Evolutionary conservation across 176 grass and related monocot species (phyloP).

Genomic region (Cocos nucifera): DNA sequence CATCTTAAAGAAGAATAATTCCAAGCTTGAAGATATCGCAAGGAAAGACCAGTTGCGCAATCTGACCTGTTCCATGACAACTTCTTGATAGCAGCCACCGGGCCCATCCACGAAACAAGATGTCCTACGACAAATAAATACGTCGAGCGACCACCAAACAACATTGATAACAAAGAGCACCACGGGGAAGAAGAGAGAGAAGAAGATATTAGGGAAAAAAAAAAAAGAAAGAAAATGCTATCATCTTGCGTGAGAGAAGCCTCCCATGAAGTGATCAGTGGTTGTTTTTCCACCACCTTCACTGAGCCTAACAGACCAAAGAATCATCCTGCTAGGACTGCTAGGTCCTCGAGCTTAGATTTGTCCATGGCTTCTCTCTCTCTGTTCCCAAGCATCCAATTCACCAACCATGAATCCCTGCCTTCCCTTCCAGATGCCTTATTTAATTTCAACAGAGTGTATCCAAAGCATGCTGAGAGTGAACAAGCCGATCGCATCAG

Average conservation of each 20-base stretch:
- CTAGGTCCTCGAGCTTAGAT: conserved; percentile 41
- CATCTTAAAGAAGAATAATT: too few species aligned
- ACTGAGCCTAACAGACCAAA: not conserved
- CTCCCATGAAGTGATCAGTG: conserved; percentile 24
- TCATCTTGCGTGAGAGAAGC: not conserved
- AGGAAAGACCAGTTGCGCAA: conserved; percentile 3
- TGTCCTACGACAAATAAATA: conserved; percentile 53
- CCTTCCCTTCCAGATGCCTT: conserved; percentile 46
- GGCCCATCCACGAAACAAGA: conserved; percentile 43
- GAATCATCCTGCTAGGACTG: conserved; percentile 11
- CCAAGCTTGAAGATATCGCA: not conserved
- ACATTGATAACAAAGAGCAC: not conserved
- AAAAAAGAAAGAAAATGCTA: conserved; percentile 8
- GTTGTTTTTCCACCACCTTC: conserved; percentile 33
- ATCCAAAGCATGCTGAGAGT: conserved; percentile 48
- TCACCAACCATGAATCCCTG: conserved; percentile 88
- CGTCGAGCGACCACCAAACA: conserved; percentile 22
- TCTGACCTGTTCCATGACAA: not conserved
- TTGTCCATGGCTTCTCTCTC: conserved; percentile 49
- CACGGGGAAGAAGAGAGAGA: not conserved
- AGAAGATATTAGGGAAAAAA: not conserved
- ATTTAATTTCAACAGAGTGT: conserved; percentile 44
- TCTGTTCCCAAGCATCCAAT: conserved; percentile 36
- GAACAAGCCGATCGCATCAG: conserved; percentile 47
- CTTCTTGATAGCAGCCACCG: too few species aligned